These are phyloP conservation scores for Leccinum obscurum DNA, from an alignment of 768 basidiomycete species.

Conservation along the genomic window DNA sequence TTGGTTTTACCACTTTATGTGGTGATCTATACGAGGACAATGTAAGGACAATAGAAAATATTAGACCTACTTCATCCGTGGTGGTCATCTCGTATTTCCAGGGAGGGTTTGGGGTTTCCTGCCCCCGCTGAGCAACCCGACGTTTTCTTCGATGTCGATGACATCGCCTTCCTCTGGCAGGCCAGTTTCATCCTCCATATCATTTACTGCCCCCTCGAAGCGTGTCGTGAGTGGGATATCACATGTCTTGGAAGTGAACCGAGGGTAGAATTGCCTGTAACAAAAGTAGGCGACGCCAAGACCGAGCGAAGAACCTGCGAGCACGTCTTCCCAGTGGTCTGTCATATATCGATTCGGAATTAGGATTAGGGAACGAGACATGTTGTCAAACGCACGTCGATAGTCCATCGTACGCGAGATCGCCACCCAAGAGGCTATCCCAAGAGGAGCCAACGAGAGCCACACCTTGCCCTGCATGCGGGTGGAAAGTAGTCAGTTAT, in stretches of 20 bases:
- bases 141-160: conserved; percentile 16
- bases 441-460: conserved; percentile 73
- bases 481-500: not conserved
- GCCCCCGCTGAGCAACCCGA: conserved; percentile 19
- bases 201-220: conserved; percentile 34
- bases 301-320: conserved; percentile 77
- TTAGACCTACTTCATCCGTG: not conserved
- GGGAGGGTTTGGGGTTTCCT: conserved; percentile 9
- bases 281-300: conserved; percentile 67
- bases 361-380: too few species aligned
- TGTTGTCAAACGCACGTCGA: conserved; percentile 77
- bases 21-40: not conserved
- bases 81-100: not conserved
- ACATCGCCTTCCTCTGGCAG: conserved; percentile 14
- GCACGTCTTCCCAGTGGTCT: conserved; percentile 94
- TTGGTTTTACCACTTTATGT: not conserved
- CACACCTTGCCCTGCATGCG: conserved; percentile 67
- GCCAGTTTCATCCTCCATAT: conserved; percentile 1
- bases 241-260: conserved; percentile 52
- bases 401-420: conserved; percentile 93
- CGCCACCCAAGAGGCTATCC: conserved; percentile 70
- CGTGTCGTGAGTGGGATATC: conserved; percentile 74
- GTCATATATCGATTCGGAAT: not conserved
- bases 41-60: not conserved
- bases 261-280: conserved; percentile 83